phyloP scores from a whole-genome alignment of 352 stramenopile genomes.

The Phytophthora ramorum region DNA sequence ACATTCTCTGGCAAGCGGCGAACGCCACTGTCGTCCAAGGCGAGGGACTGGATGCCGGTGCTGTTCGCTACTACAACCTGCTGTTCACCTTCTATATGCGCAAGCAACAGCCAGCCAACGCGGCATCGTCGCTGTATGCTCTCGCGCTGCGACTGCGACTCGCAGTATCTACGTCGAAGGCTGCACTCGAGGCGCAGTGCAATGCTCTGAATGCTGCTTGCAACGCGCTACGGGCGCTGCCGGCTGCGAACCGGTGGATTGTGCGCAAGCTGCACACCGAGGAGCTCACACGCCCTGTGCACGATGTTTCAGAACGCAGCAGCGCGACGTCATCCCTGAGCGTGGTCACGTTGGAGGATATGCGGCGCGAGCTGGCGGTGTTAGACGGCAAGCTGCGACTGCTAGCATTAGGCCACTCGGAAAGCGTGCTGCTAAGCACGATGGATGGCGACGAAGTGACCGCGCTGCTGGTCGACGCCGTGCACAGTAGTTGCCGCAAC shows the following conservation, averaged over 20 bases:
- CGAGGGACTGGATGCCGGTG: conserved; percentile 45
- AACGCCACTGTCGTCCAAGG: conserved; percentile 63
- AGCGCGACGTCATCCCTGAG: conserved; percentile 38
- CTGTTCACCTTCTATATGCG: conserved; percentile 76
- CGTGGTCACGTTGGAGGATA: conserved; percentile 71
- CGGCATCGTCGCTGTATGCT: conserved; percentile 63
- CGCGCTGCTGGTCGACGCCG: conserved; percentile 60
- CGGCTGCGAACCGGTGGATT: conserved; percentile 63
- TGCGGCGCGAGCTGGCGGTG: conserved; percentile 60
- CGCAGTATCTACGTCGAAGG: conserved; percentile 41
- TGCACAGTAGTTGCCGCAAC: conserved; percentile 34
- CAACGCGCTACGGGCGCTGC: conserved; percentile 50
- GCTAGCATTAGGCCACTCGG: conserved; percentile 53
- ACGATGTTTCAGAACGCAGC: conserved; percentile 15
- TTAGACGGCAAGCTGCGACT: conserved; percentile 74
- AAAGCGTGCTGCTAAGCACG: conserved; percentile 62
- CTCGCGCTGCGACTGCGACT: conserved; percentile 61
- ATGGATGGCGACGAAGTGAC: conserved; percentile 68
- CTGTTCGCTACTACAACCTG: conserved; percentile 70
- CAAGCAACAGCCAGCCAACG: conserved; percentile 69
- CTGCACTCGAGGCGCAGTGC: conserved; percentile 61
- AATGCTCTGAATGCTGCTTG: conserved; percentile 63
- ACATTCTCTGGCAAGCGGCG: conserved; percentile 77
- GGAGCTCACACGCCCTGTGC: conserved; percentile 39
- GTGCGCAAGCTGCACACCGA: conserved; percentile 77